Evolutionary conservation across 352 stramenopile genomes (phyloP), one percentile per base, ranked within the genome.

Genomic region (Phytophthora pinifolia): DNA sequence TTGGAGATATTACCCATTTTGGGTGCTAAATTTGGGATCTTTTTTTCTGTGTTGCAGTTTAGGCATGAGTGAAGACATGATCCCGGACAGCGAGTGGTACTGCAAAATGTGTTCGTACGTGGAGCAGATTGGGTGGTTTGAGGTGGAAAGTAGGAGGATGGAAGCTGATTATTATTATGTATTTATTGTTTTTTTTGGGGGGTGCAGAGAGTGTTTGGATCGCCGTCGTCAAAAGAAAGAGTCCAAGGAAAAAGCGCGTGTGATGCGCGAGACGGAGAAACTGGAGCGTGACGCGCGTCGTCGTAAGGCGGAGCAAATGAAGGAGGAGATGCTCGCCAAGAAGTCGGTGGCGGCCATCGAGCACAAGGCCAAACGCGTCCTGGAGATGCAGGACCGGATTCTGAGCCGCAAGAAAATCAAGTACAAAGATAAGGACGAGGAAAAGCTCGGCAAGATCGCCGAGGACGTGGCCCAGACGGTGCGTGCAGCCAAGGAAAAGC

Each of bases 381-480:
- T 95, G 6, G 85, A 95, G 54, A 93, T 93, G 83, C 82, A 93
- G 46, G 85, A 93, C 59, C 85, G 85, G 15, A 92, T 95, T 38
- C 60, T 92, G 7, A 93, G 83, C 41, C 72, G 78, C 46, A 89
- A 91, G 67, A 95, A 95, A 59, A 75, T 95, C 72, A 92, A 92
- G 65, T 95, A 93, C 64, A 92, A 93, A 63, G 85, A 93, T 54
- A 89, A 92, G 47, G 85, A 95, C 43, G 85, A 95, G 36, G 85
- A 95, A 41, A 95, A 84, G 36, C 69, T 95, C 14, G 85, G 85
- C 15, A 84, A 75, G 41, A 59, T 95, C 1, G 85, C 85, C 0
- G 85, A 95, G 46, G 72, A 93, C 48, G 68, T 92, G 8, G 81
- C 73, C n/a, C 72, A 90, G 52, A 91, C 81, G 0, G 80, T 95